Evolutionary conservation across 345 rosid species (phyloP), one percentile per base, ranked within the genome.

Genomic region (Gossypium longicalyx): DNA sequence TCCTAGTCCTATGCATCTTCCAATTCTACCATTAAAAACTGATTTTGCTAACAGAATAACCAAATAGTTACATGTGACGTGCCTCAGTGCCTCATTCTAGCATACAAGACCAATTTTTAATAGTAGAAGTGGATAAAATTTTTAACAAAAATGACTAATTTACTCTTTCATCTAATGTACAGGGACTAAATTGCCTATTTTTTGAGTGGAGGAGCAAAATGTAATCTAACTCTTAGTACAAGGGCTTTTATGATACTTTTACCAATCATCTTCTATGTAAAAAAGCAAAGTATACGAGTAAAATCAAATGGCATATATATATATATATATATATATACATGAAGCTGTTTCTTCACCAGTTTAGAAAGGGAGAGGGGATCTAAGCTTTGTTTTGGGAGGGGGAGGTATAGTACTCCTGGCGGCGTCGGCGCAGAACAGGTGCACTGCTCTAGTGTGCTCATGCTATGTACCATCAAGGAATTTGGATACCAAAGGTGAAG

Each of bases 381-480:
- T 19, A 65, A 19, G 51, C 52, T 53, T 34, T 56, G 12, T 16
- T 57, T 57, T 12, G 51, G 57, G 38, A 61, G 11, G 48, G 74
- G 48, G 74, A 20, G 61, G 12, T 3, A 12, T 70, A 29, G 83
- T 70, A 82, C 91, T 81, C 82, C 92, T 91, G 94, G 92, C 91
- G 88, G 85, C 87, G 80, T 71, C 88, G 73, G 85, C 82, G 75
- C 86, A 84, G 80, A 87, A 80, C 71, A 79, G 79, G 84, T 89
- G 94, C 90, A 86, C 87, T 43, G 82, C 87, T 80, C 76, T 87
- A 64, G 91, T 89, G 82, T 85, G 90, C 85, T 85, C 94, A 74
- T 91, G 94, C 85, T 88, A 88, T 84, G 88, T 80, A 27, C 85
- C 90, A 9, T 80, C 92, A 16, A 79, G 72, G 58, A 82, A 71